These are phyloP conservation scores for Suillus lakei DNA, from an alignment of 768 basidiomycete species.

Conservation along the genomic window DNA sequence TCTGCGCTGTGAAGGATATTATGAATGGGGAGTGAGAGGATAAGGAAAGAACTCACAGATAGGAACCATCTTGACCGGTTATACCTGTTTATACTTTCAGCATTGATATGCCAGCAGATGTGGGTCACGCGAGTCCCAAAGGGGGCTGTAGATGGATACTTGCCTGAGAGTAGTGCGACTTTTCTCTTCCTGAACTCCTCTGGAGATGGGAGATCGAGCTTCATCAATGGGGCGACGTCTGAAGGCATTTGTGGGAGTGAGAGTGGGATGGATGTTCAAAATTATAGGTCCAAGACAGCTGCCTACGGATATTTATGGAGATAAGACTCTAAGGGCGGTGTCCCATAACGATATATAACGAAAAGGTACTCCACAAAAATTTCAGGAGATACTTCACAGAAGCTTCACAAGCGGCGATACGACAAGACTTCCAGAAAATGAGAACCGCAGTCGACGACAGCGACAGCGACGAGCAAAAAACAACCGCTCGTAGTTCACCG, in stretches of 20 bases:
- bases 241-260: background rate
- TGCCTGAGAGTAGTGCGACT: constrained; percentile 92
- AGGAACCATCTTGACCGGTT: constrained; percentile 96
- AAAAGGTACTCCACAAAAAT: background rate
- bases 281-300: background rate
- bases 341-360: background rate
- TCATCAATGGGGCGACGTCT: constrained; percentile 41
- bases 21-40: constrained; percentile 1
- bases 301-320: background rate
- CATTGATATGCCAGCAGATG: background rate
- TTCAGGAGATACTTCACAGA: no score
- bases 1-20: constrained; percentile 60
- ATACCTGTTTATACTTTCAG: constrained; percentile 59
- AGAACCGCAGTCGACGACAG: background rate
- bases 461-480: background rate
- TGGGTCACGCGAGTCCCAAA: background rate
- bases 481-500: constrained; percentile 3
- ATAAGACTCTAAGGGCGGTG: background rate
- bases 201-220: constrained; percentile 64
- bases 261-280: background rate
- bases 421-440: background rate
- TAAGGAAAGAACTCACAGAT: constrained; percentile 61
- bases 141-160: constrained; percentile 21
- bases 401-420: no score
- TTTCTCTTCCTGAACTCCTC: constrained; percentile 90